These are phyloP conservation scores for Scheffersomyces titani DNA, from an alignment of 1,139 yeast genomes.

Conservation along the genomic window DNA sequence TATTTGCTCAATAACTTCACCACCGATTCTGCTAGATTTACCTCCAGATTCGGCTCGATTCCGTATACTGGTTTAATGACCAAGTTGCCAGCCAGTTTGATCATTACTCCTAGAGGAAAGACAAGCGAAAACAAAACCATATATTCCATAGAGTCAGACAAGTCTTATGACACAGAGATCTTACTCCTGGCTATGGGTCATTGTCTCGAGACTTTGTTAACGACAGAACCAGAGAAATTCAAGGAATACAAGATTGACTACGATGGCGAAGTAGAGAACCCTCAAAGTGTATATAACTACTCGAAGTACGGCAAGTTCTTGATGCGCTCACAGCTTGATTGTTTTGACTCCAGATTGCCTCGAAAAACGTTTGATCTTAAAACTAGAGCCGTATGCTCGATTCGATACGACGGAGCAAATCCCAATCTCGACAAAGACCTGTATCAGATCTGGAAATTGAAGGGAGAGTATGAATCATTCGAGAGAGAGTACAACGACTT, in stretches of 20 bases:
- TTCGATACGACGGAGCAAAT: slow-evolving; percentile 74
- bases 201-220: slow-evolving; percentile 70
- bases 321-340: slow-evolving; percentile 90
- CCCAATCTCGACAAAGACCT: slow-evolving; percentile 56
- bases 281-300: slow-evolving; percentile 59
- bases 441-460: slow-evolving; percentile 62
- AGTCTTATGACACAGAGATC: slow-evolving; percentile 66
- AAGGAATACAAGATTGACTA: slow-evolving; percentile 21
- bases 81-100: slow-evolving; percentile 39
- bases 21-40: background rate
- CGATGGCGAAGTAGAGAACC: slow-evolving; percentile 5
- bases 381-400: slow-evolving; percentile 86
- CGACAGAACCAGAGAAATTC: slow-evolving; percentile 55
- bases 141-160: slow-evolving; percentile 73
- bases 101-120: slow-evolving; percentile 38
- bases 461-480: slow-evolving; percentile 74
- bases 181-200: slow-evolving; percentile 80
- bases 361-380: slow-evolving; percentile 90
- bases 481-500: slow-evolving; percentile 80
- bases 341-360: slow-evolving; percentile 73
- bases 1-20: slow-evolving; percentile 59
- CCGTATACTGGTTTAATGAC: slow-evolving; percentile 36
- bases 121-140: slow-evolving; percentile 31
- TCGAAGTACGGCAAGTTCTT: slow-evolving; percentile 67
- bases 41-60: slow-evolving; percentile 32